A percentile compares a stretch with the other conserved stretches of the same genome.
phyloP scores from a whole-genome alignment of 768 basidiomycete genomes.

The Dioszegia aurantiaca region DNA sequence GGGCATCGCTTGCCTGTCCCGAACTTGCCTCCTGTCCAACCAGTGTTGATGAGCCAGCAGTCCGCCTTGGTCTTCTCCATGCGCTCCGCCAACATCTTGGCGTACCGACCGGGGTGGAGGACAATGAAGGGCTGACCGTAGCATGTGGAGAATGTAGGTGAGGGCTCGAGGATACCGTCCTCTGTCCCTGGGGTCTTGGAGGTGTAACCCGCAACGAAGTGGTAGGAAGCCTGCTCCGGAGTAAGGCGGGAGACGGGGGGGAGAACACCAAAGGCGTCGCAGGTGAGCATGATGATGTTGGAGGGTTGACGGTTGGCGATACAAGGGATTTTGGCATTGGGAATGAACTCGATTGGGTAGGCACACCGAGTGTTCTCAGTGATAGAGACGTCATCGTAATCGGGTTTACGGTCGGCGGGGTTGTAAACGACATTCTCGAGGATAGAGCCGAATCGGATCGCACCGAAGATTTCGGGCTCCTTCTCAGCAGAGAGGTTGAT shows the following conservation, averaged over 20 bases:
- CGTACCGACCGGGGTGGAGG: constrained; percentile 92
- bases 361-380: constrained; percentile 99
- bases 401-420: constrained; percentile 72
- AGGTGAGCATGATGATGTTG: constrained; percentile 72
- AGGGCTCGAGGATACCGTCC: constrained; percentile 95
- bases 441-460: constrained; percentile 91
- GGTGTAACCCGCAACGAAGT: constrained; percentile 92
- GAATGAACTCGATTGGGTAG: constrained; percentile 96
- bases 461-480: constrained; percentile 95
- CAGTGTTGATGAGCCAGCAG: constrained; percentile 99
- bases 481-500: constrained; percentile 95
- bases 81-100: constrained; percentile 90
- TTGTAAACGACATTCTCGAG: constrained; percentile 99
- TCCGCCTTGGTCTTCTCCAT: constrained; percentile 85
- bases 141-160: constrained; percentile 98
- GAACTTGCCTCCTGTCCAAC: constrained; percentile 79
- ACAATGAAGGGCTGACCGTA: constrained; percentile 99
- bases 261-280: constrained; percentile 96
- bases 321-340: constrained; percentile 93
- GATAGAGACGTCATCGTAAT: constrained; percentile 94
- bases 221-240: constrained; percentile 93
- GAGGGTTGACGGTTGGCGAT: constrained; percentile 78
- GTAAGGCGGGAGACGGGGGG: constrained; percentile 91
- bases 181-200: constrained; percentile 97
- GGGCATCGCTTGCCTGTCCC: constrained; percentile 92